Evolutionary conservation across 768 basidiomycete species (phyloP).

Genomic region (Collybia sp.): DNA sequence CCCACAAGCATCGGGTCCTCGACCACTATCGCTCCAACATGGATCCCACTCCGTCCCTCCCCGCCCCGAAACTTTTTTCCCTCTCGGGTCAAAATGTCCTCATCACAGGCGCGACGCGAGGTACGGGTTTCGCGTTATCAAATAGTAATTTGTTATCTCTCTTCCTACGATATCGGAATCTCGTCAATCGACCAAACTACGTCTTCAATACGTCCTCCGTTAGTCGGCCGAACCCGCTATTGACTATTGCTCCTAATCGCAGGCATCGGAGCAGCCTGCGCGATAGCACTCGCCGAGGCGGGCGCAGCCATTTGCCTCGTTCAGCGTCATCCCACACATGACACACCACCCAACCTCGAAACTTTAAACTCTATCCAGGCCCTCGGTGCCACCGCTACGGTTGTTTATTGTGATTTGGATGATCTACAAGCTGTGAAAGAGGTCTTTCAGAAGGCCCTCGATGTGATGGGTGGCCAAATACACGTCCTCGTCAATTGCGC

Average conservation of each 20-base stretch:
- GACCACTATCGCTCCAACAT: slow-evolving; percentile 21
- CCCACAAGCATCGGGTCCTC: slow-evolving; percentile 1
- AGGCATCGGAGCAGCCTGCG: slow-evolving; percentile 51
- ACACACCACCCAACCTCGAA: slow-evolving; percentile 18
- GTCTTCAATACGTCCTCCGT: slow-evolving; percentile 1
- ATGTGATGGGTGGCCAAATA: slow-evolving; percentile 33
- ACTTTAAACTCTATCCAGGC: slow-evolving; percentile 27
- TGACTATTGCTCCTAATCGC: not conserved
- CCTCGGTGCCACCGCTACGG: slow-evolving; percentile 22
- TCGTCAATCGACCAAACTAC: not conserved
- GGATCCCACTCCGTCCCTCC: slow-evolving; percentile 47
- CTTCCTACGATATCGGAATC: not conserved
- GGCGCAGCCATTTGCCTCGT: slow-evolving; percentile 44
- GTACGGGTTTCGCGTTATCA: slow-evolving; percentile 31
- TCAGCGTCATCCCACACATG: slow-evolving; percentile 24
- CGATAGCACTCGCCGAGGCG: slow-evolving; percentile 43
- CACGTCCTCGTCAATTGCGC: slow-evolving; percentile 72
- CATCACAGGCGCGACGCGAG: slow-evolving; percentile 78
- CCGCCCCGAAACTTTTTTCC: slow-evolving; percentile 58
- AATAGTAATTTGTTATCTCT: too few relatives aligned
- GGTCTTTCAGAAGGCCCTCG: slow-evolving; percentile 36
- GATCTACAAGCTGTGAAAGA: slow-evolving; percentile 34
- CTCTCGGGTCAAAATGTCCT: slow-evolving; percentile 65
- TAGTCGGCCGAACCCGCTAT: slow-evolving; percentile 1
- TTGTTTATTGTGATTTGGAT: slow-evolving; percentile 37